Evolutionary conservation across 345 rosid genomes (phyloP), one percentile per base, ranked within the genome.

Genomic region (Brassica rapa): DNA sequence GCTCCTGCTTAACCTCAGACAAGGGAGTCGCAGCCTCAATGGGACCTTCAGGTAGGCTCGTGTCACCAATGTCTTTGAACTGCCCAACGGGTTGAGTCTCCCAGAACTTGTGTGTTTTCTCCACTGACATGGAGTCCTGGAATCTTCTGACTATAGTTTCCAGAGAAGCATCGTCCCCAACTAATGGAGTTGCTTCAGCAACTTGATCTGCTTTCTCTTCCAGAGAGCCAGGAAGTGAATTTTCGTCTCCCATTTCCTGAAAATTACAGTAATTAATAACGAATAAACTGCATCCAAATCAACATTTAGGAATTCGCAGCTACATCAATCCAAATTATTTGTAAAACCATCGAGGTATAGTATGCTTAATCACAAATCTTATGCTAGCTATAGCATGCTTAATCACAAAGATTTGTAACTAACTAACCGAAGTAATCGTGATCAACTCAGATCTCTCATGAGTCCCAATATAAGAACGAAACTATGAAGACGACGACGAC

Each of bases 1-100:
- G 70, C 55, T 37, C 70, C 3, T 66, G 70, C 70, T 66, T 66
- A 19, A 66, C 70, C 53, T 66, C 53, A 19, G 70, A 37, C 12
- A 66, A 39, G 9, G 32, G 55, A 1, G 70, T 66, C 24, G 70
- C 55, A 11, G 70, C 55, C 15, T 66, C 70, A 0, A 66, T 66
- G 1, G 43, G 55, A 14, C 70, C 70, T 21, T 66, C 30, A 19
- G 55, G 55, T 5, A 66, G 25, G 5, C 70, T 66, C 6, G 70
- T 66, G 55, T 39, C 70, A 0, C 53, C 30, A 10, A 37, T 39
- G 23, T 66, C 70, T 10, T 66, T 66, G 24, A 66, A 66, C 55
- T 66, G 53, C 2, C 30, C 55, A 21, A 66, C 70, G 24, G 55
- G 70, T 21, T 66, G 53, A 19, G 70, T 66, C 29, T 66, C 70